Conservation (phyloP, 2,329 filamentous ascomycete species). For the Cercospora berteroae region DNA sequence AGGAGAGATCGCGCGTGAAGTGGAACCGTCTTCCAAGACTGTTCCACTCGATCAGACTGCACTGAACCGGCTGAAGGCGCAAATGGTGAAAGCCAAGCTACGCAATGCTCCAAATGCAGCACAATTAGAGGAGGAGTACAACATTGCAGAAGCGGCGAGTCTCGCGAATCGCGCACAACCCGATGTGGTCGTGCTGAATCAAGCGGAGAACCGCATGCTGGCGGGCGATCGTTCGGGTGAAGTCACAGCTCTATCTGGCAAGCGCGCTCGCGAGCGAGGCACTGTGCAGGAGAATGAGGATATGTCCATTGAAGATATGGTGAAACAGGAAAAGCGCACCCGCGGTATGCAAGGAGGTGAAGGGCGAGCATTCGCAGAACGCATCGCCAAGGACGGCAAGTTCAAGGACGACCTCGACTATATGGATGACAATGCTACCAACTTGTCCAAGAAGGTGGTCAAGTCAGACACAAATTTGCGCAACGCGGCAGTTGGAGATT, state of each 20-base stretch:
- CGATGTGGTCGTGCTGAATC: slow-evolving; percentile 74
- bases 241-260: slow-evolving; percentile 74
- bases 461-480: slow-evolving; percentile 85
- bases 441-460: slow-evolving; percentile 81
- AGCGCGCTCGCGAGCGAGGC: slow-evolving; percentile 79
- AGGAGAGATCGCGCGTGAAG: slow-evolving; percentile 58
- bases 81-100: slow-evolving; percentile 94
- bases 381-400: slow-evolving; percentile 88
- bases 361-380: slow-evolving; percentile 77
- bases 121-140: slow-evolving; percentile 80
- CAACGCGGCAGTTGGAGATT: slow-evolving; percentile 81
- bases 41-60: slow-evolving; percentile 69
- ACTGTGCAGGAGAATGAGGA: slow-evolving; percentile 87
- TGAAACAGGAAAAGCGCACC: slow-evolving; percentile 86
- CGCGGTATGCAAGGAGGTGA: slow-evolving; percentile 67
- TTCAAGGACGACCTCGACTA: slow-evolving; percentile 94
- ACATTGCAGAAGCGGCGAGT: slow-evolving; percentile 66
- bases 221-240: slow-evolving; percentile 73
- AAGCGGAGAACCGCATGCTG: slow-evolving; percentile 86
- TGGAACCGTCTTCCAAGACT: slow-evolving; percentile 49
- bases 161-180: slow-evolving; percentile 55
- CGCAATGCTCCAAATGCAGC: slow-evolving; percentile 71
- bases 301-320: slow-evolving; percentile 96
- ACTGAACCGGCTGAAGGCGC: slow-evolving; percentile 85
- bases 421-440: slow-evolving; percentile 92